Evolutionary conservation across 73 alveolate genomes (phyloP), one percentile per base, ranked within the genome.

Genomic region (Paramecium pentaurelia): DNA sequence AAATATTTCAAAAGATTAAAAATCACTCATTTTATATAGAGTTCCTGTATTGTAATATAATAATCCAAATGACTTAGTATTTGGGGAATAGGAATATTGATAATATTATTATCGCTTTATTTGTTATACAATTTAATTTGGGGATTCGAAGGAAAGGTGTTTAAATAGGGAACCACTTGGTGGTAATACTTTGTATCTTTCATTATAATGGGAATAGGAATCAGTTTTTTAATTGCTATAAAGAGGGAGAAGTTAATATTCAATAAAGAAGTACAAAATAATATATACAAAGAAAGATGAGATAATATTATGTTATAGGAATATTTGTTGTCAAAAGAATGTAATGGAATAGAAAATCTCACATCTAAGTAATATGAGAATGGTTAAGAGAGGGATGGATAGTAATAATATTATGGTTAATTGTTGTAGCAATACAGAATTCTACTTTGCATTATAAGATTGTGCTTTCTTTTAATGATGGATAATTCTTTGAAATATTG

Each of bases 61-160:
- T 54, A 68, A 32, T 68, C 36, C 47, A 68, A 68, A 27, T 68
- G 47, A 12, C 25, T 68, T 68, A 68, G 84, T 68, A 40, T 75
- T 37, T 75, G 88, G 88, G 34, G 60, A 32, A 40, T 75, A 30
- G 88, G 88, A 20, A 75, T 37, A 75, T 27, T 75, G 60, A 37
- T 75, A 9, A 40, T 75, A n/a, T 37, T 75, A 16, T 9, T 40
- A 4, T 37, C 60, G 27, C n/a, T 75, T n/a, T 75, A 75, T 75
- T 37, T 75, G n/a, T 10, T 75, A 16, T 75, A 75, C 49, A 75
- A 75, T 18, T 40, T 75, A 18, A 14, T 75, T 14, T 75, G 88
- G 88, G 88, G 88, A 37, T 34, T 75, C 0, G 88, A 75, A 75
- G 88, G 88, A 2, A 75, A 75, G 49, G 88, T 75, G 25, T 75